Evolutionary conservation across 2,329 filamentous ascomycete species (phyloP), one percentile per base, ranked within the genome.

Genomic region (Talaromyces sp.): DNA sequence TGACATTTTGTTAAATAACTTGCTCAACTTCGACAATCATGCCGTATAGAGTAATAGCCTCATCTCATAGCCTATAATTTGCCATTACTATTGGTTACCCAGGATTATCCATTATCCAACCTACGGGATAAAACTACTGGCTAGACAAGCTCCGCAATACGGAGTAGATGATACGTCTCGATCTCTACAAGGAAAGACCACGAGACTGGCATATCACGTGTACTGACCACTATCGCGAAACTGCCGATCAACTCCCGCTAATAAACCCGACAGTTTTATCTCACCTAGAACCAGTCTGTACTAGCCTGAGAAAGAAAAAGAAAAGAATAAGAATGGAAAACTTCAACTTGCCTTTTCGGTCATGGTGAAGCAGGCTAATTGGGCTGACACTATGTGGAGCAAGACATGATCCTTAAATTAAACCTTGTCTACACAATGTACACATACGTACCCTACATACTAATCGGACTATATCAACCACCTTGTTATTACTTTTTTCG

Each of bases 381-480:
- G 56, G 56, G 37, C 56, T 59, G 56, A 45, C 35, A 41, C 39
- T 22, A 59, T 59, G 56, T 59, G 56, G 56, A 59, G 56, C 37
- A 45, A 27, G 22, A 5, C 56, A 43, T 45, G 56, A 59, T 59
- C 56, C 56, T 59, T 59, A 31, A 57, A 59, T 59, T 31, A 59
- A 59, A 59, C 56, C 56, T 59, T 59, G 56, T 59, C 56, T 11
- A 33, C 37, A 33, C 27, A 45, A 37, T 59, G 37, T n/a, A 33
- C 37, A 33, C 39, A 45, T 43, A 39, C 35, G 19, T 25, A 35
- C 8, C n/a, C 11, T 54, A 35, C 50, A 54, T 19, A 3, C 27
- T 19, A 35, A n/a, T 35, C 50, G 35, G 50, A 15, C 50, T 56
- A 37, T 56, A 56, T 56, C 31, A 54, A 54, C 27, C 17, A 54